A percentile compares a stretch with the other conserved stretches of the same genome.
Evolutionary conservation across 1,139 yeast species (phyloP).

Genomic region (Yamadazyma epiphylla): DNA sequence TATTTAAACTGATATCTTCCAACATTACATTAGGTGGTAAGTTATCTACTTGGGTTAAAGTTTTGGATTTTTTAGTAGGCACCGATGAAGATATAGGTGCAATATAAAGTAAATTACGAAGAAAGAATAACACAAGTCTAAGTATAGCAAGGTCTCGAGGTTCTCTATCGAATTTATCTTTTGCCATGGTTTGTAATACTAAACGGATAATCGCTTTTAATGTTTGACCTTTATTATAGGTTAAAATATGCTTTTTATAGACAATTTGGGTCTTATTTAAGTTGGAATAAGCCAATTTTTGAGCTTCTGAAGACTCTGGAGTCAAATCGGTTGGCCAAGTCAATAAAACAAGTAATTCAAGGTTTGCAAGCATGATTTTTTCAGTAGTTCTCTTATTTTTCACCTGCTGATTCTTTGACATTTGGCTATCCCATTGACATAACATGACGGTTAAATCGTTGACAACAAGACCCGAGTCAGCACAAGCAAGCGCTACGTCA

Average conservation of each 20-base stretch:
- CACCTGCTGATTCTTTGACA: conserved; percentile 15
- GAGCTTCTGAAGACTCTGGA: conserved; percentile 51
- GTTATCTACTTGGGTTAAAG: conserved; percentile 27
- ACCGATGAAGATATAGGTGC: conserved; percentile 61
- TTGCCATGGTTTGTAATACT: conserved; percentile 62
- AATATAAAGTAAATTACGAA: conserved; percentile 72
- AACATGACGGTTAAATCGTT: conserved; percentile 75
- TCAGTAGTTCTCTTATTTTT: conserved; percentile 41
- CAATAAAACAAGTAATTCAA: conserved; percentile 78
- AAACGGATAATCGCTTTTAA: conserved; percentile 69
- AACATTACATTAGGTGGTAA: conserved; percentile 51
- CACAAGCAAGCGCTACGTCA: conserved; percentile 87
- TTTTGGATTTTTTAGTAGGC: conserved; percentile 24
- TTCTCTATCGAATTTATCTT: conserved; percentile 54
- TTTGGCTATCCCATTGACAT: conserved; percentile 64
- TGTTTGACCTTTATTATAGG: conserved; percentile 56
- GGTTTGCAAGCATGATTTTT: conserved; percentile 62
- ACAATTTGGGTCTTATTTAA: conserved; percentile 61
- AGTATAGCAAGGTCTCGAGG: conserved; percentile 71
- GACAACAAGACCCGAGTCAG: conserved; percentile 69
- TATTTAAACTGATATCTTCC: conserved; percentile 68
- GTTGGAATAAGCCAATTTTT: conserved; percentile 54
- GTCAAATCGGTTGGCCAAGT: conserved; percentile 73
- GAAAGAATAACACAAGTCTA: conserved; percentile 65
- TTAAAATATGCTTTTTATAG: conserved; percentile 68